Conservation (phyloP, 495 filamentous ascomycete genomes). For the Podospora conica region DNA sequence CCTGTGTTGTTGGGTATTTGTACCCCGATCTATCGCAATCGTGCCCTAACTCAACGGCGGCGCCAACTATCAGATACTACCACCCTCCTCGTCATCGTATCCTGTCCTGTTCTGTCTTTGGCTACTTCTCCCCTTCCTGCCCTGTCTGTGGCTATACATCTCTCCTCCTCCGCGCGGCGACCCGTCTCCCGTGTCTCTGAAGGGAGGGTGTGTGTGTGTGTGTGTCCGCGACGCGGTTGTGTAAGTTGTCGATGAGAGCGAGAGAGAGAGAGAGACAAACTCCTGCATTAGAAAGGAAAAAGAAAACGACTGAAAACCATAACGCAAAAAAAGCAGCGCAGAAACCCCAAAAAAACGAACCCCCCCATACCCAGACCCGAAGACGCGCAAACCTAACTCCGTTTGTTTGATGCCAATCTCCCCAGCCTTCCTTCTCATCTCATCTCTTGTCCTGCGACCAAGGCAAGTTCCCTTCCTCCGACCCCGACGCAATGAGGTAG, state of each 20-base stretch:
- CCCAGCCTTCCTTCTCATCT: not conserved
- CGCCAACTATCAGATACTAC: not conserved
- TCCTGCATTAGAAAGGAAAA: not conserved
- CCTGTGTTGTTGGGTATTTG: not conserved
- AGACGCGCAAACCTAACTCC: slow-evolving; percentile 9
- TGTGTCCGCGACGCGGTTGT: not conserved
- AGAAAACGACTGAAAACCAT: not conserved
- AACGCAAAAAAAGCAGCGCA: not conserved
- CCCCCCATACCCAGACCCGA: not conserved
- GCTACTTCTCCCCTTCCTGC: no score
- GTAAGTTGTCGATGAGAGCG: not conserved
- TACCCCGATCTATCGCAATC: not conserved
- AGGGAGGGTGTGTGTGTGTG: no score
- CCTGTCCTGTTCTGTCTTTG: not conserved
- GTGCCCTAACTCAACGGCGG: not conserved
- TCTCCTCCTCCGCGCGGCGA: no score
- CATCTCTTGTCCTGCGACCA: not conserved
- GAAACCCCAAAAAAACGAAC: not conserved
- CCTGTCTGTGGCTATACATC: no score
- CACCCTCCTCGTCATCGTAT: not conserved
- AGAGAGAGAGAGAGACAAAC: not conserved
- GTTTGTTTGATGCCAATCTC: slow-evolving; percentile 7
- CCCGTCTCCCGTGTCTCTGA: no score
- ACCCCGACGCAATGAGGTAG: slow-evolving; percentile 6
- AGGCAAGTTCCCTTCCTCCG: not conserved